phyloP scores from a whole-genome alignment of 2,329 filamentous ascomycete species.

The Paecilomyces formosus region DNA sequence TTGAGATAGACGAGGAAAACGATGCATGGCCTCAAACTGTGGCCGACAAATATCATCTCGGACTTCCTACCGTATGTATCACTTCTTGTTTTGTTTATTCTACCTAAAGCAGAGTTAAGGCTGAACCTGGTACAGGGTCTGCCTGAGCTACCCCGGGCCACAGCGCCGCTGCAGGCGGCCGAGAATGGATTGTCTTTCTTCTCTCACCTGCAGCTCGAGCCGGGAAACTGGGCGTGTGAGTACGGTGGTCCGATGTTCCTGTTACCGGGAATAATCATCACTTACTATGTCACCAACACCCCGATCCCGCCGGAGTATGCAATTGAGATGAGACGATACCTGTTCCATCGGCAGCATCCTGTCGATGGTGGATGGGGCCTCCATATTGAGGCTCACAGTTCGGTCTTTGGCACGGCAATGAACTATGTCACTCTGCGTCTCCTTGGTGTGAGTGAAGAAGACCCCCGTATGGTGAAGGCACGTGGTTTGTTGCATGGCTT shows the following conservation, averaged over 20 bases:
- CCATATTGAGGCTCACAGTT: constrained; percentile 89
- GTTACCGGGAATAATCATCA: constrained; percentile 73
- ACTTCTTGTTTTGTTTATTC: neutral
- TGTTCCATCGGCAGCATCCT: constrained; percentile 75
- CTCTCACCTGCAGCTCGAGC: constrained; percentile 76
- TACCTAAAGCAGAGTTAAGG: too few species aligned
- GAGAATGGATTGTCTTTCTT: constrained; percentile 83
- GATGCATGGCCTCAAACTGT: constrained; percentile 75
- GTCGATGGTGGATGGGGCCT: constrained; percentile 95
- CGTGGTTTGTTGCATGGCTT: constrained; percentile 74
- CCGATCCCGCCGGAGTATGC: constrained; percentile 72
- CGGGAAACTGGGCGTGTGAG: constrained; percentile 93
- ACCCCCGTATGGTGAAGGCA: constrained; percentile 78
- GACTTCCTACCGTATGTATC: constrained; percentile 62
- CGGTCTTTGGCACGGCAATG: constrained; percentile 80
- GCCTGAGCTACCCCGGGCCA: constrained; percentile 62
- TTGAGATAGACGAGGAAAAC: constrained; percentile 62
- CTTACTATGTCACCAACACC: constrained; percentile 84
- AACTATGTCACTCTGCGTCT: constrained; percentile 80
- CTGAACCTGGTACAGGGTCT: constrained; percentile 50
- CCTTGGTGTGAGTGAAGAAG: constrained; percentile 74
- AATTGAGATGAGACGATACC: constrained; percentile 86
- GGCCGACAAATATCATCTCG: constrained; percentile 86
- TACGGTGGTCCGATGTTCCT: constrained; percentile 98
- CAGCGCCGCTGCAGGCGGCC: constrained; percentile 68